Percentiles rank a stretch among this genome's conserved stretches.
Conservation (phyloP, 2,329 filamentous ascomycete species). For the Escovopsis weberi region DNA sequence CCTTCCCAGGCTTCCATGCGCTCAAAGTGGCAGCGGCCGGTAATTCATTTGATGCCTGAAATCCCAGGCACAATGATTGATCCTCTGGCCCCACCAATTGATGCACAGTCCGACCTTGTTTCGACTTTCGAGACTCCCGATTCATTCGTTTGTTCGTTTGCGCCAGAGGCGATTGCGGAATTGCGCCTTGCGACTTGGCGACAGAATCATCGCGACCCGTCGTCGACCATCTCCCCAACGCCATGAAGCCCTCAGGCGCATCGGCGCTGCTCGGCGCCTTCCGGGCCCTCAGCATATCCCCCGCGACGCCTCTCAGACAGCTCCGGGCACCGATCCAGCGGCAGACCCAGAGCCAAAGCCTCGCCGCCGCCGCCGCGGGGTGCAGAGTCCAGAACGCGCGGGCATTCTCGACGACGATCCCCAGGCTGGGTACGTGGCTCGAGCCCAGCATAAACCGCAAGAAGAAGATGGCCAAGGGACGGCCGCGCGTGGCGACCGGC, state of each 20-base stretch:
- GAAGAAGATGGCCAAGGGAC: conserved; percentile 82
- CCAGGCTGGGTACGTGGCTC: conserved; percentile 58
- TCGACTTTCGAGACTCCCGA: conserved; percentile 19
- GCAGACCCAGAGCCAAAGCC: conserved; percentile 15
- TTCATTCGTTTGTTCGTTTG: too few relatives aligned
- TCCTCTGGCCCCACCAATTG: neutral
- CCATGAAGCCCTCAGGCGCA: conserved; percentile 31
- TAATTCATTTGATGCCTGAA: conserved; percentile 6
- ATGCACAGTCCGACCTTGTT: conserved; percentile 3
- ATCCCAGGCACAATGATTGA: conserved; percentile 11
- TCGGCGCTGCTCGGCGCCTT: conserved; percentile 36
- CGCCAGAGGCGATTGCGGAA: too few relatives aligned
- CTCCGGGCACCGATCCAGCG: conserved; percentile 18
- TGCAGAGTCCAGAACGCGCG: conserved; percentile 31
- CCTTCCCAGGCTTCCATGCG: conserved; percentile 4
- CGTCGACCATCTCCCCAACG: conserved; percentile 12
- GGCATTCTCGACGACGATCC: conserved; percentile 57
- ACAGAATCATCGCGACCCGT: conserved; percentile 7
- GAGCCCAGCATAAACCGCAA: conserved; percentile 62
- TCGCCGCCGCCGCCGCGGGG: conserved; percentile 9
- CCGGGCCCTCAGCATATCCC: conserved; percentile 31
- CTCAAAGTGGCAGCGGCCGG: conserved; percentile 11
- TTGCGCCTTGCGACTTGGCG: too few relatives aligned
- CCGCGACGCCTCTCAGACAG: conserved; percentile 25
- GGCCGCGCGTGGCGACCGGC: conserved; percentile 75